Conservation (phyloP, 1,284 basidiomycete species). For the Puccinia hordei region DNA sequence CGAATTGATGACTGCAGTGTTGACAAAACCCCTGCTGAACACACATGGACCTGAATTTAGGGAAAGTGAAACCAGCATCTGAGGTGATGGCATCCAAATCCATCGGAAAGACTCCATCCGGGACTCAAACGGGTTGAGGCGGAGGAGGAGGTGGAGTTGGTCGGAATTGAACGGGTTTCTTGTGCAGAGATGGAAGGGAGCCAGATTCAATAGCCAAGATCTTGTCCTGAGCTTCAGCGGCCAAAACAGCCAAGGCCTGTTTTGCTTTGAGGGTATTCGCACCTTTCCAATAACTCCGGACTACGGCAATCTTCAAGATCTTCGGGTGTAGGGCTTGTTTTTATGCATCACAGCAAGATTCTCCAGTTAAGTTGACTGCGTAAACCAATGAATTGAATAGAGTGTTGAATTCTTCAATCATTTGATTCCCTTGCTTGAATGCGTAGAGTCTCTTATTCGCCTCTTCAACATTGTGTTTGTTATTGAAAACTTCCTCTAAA, state of each 20-base stretch:
- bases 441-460: no score
- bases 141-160: neutral
- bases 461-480: no score
- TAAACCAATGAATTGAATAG: neutral
- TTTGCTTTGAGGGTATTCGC: neutral
- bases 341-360: slow-evolving; percentile 27
- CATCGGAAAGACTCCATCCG: neutral
- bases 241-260: neutral
- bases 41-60: neutral
- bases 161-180: neutral
- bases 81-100: neutral
- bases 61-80: neutral
- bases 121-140: neutral
- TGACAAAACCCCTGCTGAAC: neutral
- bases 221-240: slow-evolving; percentile 17
- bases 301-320: neutral
- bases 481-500: no score
- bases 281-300: neutral
- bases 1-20: neutral
- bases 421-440: no score
- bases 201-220: neutral
- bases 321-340: neutral
- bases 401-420: no score
- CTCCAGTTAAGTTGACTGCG: neutral
- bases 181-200: neutral